Percentiles rank a stretch among this genome's conserved stretches.
These are phyloP conservation scores for Penicillium sp. DNA, from an alignment of 2,329 filamentous ascomycete species.

Conservation along the genomic window DNA sequence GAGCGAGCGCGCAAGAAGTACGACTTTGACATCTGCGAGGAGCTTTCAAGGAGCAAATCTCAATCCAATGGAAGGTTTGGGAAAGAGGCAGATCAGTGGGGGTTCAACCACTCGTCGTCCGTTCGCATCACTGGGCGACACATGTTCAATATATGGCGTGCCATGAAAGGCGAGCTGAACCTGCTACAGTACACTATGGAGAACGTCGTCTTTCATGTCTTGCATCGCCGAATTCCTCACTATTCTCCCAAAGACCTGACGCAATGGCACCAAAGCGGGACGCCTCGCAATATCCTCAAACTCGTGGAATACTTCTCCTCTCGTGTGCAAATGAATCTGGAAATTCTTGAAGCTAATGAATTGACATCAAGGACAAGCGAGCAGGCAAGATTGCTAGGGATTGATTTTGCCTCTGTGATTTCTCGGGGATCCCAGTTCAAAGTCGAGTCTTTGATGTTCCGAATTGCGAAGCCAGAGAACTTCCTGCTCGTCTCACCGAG, in stretches of 20 bases:
- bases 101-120: slow-evolving; percentile 88
- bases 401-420: slow-evolving; percentile 97
- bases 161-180: slow-evolving; percentile 90
- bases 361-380: slow-evolving; percentile 86
- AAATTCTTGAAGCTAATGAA: slow-evolving; percentile 88
- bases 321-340: slow-evolving; percentile 77
- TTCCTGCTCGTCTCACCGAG: slow-evolving; percentile 87
- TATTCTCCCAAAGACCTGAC: slow-evolving; percentile 79
- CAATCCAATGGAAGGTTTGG: slow-evolving; percentile 80
- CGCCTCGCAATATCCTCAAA: slow-evolving; percentile 67
- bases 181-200: slow-evolving; percentile 94
- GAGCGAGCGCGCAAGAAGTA: slow-evolving; percentile 83
- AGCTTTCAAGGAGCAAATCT: slow-evolving; percentile 83
- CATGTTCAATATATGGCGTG: slow-evolving; percentile 95
- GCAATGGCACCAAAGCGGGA: slow-evolving; percentile 71
- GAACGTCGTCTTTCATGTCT: slow-evolving; percentile 86
- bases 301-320: slow-evolving; percentile 74
- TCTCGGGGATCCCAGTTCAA: slow-evolving; percentile 96
- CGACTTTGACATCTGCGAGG: slow-evolving; percentile 85
- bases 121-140: slow-evolving; percentile 91
- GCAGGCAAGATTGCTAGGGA: slow-evolving; percentile 85
- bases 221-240: slow-evolving; percentile 84
- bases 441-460: slow-evolving; percentile 97
- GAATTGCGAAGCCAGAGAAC: slow-evolving; percentile 95
- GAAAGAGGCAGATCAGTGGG: slow-evolving; percentile 86